Evolutionary conservation across 23 red algal genomes (phyloP).

Genomic region (Gracilariopsis chorda): DNA sequence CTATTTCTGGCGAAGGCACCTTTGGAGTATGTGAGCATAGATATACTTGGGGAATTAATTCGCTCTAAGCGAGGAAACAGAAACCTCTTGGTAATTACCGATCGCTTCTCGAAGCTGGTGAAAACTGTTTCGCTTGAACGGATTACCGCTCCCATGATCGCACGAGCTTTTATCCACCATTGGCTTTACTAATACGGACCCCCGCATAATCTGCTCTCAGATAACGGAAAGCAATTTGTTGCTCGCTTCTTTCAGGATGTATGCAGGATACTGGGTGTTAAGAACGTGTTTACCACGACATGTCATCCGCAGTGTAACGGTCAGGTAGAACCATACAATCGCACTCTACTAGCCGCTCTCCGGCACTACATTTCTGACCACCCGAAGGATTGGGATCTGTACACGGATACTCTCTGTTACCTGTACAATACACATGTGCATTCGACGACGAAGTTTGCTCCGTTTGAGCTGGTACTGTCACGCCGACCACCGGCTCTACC

Average conservation of each 20-base stretch:
- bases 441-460: neutral
- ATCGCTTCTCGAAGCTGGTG: constrained; percentile 46
- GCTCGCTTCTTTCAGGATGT: constrained; percentile 29
- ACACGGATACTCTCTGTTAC: neutral
- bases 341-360: neutral
- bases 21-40: neutral
- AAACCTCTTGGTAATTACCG: constrained; percentile 18
- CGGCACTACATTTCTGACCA: neutral
- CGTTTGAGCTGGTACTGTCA: constrained; percentile 8
- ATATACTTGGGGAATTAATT: neutral
- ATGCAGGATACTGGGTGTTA: neutral
- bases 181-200: neutral
- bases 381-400: constrained; percentile 2
- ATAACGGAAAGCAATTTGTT: constrained; percentile 39
- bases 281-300: constrained; percentile 1
- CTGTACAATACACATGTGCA: neutral
- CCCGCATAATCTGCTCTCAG: neutral
- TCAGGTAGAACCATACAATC: constrained; percentile 25
- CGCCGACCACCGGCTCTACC: no score
- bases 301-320: constrained; percentile 29
- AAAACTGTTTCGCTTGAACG: neutral
- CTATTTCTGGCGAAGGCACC: neutral
- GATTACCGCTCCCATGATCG: neutral
- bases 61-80: neutral
- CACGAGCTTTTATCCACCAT: neutral